Base-by-base conservation (phyloP, 768 basidiomycete genomes). In the Lentinula aciculospora region DNA sequence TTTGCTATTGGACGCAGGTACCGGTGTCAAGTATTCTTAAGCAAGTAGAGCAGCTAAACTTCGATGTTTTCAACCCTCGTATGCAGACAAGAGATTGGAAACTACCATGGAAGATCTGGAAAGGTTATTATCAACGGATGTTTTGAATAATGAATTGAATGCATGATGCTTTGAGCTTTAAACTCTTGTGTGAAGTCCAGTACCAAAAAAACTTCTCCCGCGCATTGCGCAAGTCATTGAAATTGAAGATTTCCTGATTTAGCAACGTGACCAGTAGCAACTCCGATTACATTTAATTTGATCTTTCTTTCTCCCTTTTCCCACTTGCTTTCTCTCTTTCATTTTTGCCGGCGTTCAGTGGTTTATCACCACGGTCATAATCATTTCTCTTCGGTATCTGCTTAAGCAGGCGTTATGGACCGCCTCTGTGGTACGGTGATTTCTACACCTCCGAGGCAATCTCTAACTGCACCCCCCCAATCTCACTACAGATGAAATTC, bases 61-160 rank as follows among this genome's bases (percentile, higher is more conserved):
- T 94, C 70, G 78, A 93, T 64, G 86, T 77, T 7, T 93, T 89
- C 68, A 72, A 85, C 61, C 74, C 82, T 25, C 72, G 75, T 63
- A 63, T 92, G 65, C 86, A 84, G 71, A 58, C 72, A 64, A 78
- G 82, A 69, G 86, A 88, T 68, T 92, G 92, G 85, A 82, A 81
- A 74, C 71, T 93, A 64, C 82, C 92, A 53, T 89, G 84, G 84
- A 77, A 79, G 66, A 61, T 64, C 56, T 80, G 75, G 77, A 69
- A 69, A 63, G 65, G 70, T 56, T 76, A 75, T 66, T 73, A 73
- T 62, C 74, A 67, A 67, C 67, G 71, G 62, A 60, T 67, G 60
- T 71, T 81, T 61, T 79, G 66, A 72, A n/a, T 27, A 42, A 53
- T 28, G 21, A 10, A 10, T 6, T 51, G n/a, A 55, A n/a, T 31